phyloP scores from a whole-genome alignment of 1,139 yeast species.

The Kurtzmaniella quercitrusa region DNA sequence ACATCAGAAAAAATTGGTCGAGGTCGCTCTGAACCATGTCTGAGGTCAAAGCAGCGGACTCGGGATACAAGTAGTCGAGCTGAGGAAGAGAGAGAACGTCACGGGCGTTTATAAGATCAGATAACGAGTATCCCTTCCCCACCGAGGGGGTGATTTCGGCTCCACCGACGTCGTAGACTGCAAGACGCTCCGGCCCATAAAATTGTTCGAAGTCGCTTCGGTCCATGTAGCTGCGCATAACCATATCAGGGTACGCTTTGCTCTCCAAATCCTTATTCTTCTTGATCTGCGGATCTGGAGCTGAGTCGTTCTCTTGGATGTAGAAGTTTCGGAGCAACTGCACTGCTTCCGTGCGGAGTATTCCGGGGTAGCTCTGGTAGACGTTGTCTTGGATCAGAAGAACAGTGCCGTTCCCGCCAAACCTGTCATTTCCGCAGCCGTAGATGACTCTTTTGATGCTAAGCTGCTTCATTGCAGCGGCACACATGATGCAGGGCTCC shows the following conservation, averaged over 20 bases:
- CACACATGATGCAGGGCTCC: conserved; percentile 99
- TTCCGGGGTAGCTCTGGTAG: conserved; percentile 70
- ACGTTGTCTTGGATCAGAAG: conserved; percentile 54
- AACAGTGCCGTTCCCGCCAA: conserved; percentile 96
- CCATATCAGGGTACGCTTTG: conserved; percentile 54
- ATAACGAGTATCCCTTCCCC: conserved; percentile 22
- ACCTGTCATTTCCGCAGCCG: conserved; percentile 92
- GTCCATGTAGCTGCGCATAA: conserved; percentile 16
- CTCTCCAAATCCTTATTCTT: conserved; percentile 70
- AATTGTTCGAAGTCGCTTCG: conserved; percentile 21
- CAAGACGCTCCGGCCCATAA: conserved; percentile 24
- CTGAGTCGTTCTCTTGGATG: conserved; percentile 75
- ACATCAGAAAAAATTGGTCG: conserved; percentile 21
- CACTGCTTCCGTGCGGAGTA: conserved; percentile 77
- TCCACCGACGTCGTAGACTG: conserved; percentile 4
- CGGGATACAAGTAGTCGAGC: conserved; percentile 15
- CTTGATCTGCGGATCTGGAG: conserved; percentile 77
- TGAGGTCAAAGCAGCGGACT: conserved; percentile 1
- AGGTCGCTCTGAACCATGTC: conserved; percentile 17
- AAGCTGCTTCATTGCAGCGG: conserved; percentile 81
- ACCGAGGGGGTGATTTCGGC: conserved; percentile 29
- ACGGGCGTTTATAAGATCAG: conserved; percentile 16
- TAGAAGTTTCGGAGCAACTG: conserved; percentile 77
- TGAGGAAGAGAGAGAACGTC: conserved; percentile 19
- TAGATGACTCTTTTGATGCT: conserved; percentile 70